Conservation (phyloP, 1,284 basidiomycete species). For the Rhodofomes roseus region DNA sequence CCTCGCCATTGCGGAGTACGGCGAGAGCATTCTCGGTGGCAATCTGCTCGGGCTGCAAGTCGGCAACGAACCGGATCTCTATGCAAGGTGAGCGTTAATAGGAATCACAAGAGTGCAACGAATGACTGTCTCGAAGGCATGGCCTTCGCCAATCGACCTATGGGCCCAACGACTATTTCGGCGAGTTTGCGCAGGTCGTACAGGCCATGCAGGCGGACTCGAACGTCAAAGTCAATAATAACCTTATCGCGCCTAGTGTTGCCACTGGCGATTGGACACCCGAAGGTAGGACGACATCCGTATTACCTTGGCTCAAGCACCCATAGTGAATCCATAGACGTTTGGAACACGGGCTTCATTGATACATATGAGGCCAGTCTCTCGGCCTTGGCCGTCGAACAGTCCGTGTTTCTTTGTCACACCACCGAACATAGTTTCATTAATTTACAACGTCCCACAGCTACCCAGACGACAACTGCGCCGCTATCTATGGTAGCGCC, state of each 20-base stretch:
- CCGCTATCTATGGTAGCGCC: conserved; percentile 29
- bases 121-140: conserved; percentile 18
- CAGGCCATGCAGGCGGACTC: conserved; percentile 38
- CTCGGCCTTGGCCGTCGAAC: conserved; percentile 33
- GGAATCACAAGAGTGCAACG: background rate
- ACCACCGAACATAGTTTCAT: background rate
- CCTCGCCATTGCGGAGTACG: conserved; percentile 41
- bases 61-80: conserved; percentile 60
- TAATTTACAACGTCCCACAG: conserved; percentile 19
- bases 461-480: conserved; percentile 45
- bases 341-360: conserved; percentile 59
- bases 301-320: too few relatives aligned
- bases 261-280: conserved; percentile 46
- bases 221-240: conserved; percentile 40
- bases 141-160: conserved; percentile 31
- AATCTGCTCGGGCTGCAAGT: conserved; percentile 43
- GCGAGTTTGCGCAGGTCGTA: conserved; percentile 41
- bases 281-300: conserved; percentile 18
- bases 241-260: conserved; percentile 62
- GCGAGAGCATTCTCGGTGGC: conserved; percentile 39
- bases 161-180: conserved; percentile 42
- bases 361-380: conserved; percentile 42
- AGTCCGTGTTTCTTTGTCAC: conserved; percentile 4
- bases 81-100: conserved; percentile 12
- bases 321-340: too few relatives aligned